Evolutionary conservation across 2,329 filamentous ascomycete genomes (phyloP), one percentile per base, ranked within the genome.

Genomic region (Fusarium luffae): DNA sequence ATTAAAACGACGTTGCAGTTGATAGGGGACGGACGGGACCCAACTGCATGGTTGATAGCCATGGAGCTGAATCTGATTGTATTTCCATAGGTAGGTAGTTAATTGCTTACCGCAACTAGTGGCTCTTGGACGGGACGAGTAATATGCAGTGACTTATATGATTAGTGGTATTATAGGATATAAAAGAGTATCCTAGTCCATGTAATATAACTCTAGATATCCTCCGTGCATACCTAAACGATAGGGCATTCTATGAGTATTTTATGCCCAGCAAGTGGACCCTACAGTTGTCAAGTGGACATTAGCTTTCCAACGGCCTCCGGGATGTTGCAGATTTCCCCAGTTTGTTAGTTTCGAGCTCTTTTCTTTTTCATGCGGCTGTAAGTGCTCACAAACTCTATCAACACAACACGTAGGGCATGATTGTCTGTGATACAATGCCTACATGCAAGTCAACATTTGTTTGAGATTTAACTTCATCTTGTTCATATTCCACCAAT

Each of bases 1-100:
- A 67, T 52, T 42, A 37, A 61, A 44, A 67, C 62, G 48, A 63
- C 34, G 66, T 67, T 70, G 62, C 66, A 62, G 40, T 60, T 32
- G 68, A 18, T 66, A 12, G 51, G 52, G 62, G 57, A 30, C 28
- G 62, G 57, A 30, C 28, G 6, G 28, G 28, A 56, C 46, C 46
- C 34, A 63, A 40, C 57, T 61, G 23, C 23, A 28, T 44, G 44
- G 59, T 40, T 37, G 34, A 63, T 18, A 16, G 13, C 16, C 14
- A 28, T 28, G 28, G 28, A 52, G 27, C 23, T 51, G 23, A 25
- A 52, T 52, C 14, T 10, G 21, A 52, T 52, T 42, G 13, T 19
- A 27, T 30, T 50, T 19, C 25, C 18, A 28, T 18, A 30, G 28
- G 28, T 30, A 30, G 28, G 28, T 30, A 32, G 13, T n/a, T 52